phyloP scores from a whole-genome alignment of 2,329 filamentous ascomycete genomes.

The Clonostachys sp. region DNA sequence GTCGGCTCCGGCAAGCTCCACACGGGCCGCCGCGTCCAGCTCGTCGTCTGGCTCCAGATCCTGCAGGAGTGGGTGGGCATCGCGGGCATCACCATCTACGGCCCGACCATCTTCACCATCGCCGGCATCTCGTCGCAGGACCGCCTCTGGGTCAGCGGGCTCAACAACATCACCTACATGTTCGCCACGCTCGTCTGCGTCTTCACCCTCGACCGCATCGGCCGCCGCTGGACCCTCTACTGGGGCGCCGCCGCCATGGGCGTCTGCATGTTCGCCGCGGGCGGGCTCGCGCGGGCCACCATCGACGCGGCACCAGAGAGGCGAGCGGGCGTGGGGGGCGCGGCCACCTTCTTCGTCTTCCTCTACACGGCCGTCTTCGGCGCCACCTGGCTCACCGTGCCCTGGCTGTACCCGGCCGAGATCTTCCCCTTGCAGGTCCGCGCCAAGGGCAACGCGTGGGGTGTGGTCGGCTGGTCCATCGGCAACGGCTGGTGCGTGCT shows the following conservation, averaged over 20 bases:
- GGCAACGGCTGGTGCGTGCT: slow-evolving; percentile 62
- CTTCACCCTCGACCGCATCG: slow-evolving; percentile 65
- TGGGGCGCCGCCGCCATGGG: slow-evolving; percentile 63
- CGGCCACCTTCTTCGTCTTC: slow-evolving; percentile 68
- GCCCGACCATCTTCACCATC: slow-evolving; percentile 57
- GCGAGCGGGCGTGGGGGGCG: slow-evolving; percentile 43
- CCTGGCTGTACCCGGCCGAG: slow-evolving; percentile 64
- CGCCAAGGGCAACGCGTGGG: slow-evolving; percentile 72
- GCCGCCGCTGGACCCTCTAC: slow-evolving; percentile 64
- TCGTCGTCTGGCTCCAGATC: slow-evolving; percentile 69
- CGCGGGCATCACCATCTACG: slow-evolving; percentile 61
- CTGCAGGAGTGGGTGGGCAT: slow-evolving; percentile 69
- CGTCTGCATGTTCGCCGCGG: slow-evolving; percentile 64
- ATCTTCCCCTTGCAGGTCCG: slow-evolving; percentile 69
- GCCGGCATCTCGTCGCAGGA: slow-evolving; percentile 59
- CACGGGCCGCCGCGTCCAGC: slow-evolving; percentile 61
- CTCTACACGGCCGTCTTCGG: slow-evolving; percentile 36
- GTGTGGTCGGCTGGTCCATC: slow-evolving; percentile 72
- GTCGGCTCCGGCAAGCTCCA: slow-evolving; percentile 62
- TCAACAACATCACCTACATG: slow-evolving; percentile 48
- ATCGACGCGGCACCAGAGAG: slow-evolving; percentile 33
- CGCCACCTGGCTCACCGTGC: slow-evolving; percentile 45
- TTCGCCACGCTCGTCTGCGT: slow-evolving; percentile 65
- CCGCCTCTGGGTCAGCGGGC: slow-evolving; percentile 59
- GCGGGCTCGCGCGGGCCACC: slow-evolving; percentile 52